Conservation (phyloP, 2,329 filamentous ascomycete species). For the Colletotrichum horii region DNA sequence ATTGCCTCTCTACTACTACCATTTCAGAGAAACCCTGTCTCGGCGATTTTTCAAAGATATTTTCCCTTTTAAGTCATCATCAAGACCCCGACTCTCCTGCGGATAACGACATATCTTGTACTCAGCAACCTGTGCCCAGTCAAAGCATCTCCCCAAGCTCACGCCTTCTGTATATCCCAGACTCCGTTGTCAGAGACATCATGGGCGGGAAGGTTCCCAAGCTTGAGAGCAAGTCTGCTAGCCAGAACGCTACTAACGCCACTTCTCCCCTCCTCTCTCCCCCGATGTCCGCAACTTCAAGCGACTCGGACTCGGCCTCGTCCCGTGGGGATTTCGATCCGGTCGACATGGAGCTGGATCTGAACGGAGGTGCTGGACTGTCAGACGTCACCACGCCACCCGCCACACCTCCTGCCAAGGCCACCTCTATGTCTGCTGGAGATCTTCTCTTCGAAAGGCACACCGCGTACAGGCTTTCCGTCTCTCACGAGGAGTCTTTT, state of each 20-base stretch:
- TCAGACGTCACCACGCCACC: neutral
- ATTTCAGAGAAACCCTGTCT: neutral
- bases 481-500: neutral
- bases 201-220: neutral
- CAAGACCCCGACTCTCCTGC: neutral
- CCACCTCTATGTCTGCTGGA: neutral
- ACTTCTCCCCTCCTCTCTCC: neutral
- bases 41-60: conserved; percentile 11
- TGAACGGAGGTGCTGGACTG: neutral
- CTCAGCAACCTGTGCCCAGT: neutral
- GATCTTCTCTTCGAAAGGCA: neutral
- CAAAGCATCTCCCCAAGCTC: neutral
- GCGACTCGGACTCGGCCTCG: neutral
- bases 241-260: neutral
- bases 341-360: neutral
- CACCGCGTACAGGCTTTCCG: neutral
- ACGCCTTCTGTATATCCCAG: neutral
- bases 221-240: neutral
- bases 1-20: too few species aligned
- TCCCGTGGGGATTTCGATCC: neutral
- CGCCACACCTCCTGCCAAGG: neutral
- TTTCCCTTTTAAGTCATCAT: neutral
- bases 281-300: neutral
- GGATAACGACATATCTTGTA: neutral
- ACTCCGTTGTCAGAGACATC: neutral